Evolutionary conservation across 257 asterid species (phyloP).

Genomic region (Solanum pinnatisectum): DNA sequence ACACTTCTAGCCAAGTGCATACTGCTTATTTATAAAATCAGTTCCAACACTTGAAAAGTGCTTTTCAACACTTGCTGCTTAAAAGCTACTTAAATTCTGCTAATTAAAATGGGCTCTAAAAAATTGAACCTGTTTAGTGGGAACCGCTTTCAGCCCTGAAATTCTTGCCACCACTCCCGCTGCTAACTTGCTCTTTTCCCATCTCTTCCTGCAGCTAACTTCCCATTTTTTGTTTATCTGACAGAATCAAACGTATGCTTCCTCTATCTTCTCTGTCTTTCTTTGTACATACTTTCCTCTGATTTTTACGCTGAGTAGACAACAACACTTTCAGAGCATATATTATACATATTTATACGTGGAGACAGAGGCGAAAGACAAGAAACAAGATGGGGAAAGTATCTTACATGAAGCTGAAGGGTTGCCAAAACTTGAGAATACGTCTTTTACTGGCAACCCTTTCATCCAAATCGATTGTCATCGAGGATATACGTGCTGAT

Average conservation of each 20-base stretch:
- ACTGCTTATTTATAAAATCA: background rate
- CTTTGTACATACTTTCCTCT: background rate
- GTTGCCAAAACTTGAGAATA: slow-evolving; percentile 64
- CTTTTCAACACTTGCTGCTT: background rate
- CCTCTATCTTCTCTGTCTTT: background rate
- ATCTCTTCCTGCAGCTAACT: background rate
- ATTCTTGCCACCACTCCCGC: background rate
- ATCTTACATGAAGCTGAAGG: slow-evolving; percentile 49
- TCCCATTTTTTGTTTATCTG: background rate
- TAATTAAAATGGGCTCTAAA: background rate
- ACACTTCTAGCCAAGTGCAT: background rate
- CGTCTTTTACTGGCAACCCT: slow-evolving; percentile 76
- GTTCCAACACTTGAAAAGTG: background rate
- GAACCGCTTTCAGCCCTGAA: background rate
- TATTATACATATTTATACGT: background rate
- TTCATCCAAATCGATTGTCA: slow-evolving; percentile 57
- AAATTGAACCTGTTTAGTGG: background rate
- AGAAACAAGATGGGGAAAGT: slow-evolving; percentile 34
- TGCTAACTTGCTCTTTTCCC: background rate
- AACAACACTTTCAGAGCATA: background rate
- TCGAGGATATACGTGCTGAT: slow-evolving; percentile 74
- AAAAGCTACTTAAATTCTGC: background rate
- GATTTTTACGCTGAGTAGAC: background rate
- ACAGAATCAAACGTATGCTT: background rate
- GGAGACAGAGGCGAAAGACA: background rate